A percentile compares a stretch with the other conserved stretches of the same genome.
These are phyloP conservation scores for Podila epigama DNA, from an alignment of 192 early-diverging fungal species.

Conservation along the genomic window DNA sequence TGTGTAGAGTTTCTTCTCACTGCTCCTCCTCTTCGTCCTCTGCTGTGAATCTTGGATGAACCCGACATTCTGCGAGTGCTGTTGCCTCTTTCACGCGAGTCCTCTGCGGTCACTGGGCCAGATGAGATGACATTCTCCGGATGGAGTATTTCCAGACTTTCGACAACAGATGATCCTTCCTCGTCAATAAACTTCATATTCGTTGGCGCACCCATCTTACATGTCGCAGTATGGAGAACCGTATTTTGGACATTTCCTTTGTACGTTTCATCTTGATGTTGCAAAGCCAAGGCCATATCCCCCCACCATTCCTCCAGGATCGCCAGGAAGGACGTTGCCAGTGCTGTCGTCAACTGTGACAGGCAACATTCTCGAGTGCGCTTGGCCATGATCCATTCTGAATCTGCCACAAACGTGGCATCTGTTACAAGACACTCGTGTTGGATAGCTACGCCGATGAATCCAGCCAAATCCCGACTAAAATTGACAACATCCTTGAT, in stretches of 20 bases:
- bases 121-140: neutral
- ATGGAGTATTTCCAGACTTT: neutral
- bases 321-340: constrained; percentile 29
- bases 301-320: constrained; percentile 43
- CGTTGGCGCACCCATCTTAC: neutral
- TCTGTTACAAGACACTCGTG: constrained; percentile 31
- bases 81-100: too few relatives aligned
- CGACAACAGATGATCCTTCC: neutral
- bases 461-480: constrained; percentile 18
- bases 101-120: neutral
- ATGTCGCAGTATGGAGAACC: neutral
- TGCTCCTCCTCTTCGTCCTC: neutral
- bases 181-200: constrained; percentile 18
- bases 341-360: constrained; percentile 14
- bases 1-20: constrained; percentile 2
- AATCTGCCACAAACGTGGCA: constrained; percentile 12
- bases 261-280: neutral
- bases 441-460: constrained; percentile 28
- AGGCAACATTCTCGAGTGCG: constrained; percentile 34
- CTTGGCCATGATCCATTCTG: constrained; percentile 40
- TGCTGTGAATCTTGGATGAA: neutral
- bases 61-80: neutral
- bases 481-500: constrained; percentile 28
- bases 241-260: neutral
- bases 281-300: constrained; percentile 23